Base-by-base conservation (phyloP, 78 protist genomes). In the Bodo saltans region DNA sequence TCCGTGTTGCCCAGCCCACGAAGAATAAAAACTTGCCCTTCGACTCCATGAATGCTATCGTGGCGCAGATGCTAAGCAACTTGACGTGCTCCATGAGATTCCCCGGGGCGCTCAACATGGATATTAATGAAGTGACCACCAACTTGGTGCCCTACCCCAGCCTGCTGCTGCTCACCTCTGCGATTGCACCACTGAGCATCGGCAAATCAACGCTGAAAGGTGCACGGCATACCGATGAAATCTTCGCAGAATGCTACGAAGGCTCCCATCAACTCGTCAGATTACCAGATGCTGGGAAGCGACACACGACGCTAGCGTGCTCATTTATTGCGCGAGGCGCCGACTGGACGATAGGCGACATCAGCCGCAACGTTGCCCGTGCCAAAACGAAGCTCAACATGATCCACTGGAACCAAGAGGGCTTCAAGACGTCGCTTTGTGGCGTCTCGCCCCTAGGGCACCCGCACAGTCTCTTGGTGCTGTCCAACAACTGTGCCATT, bases 91-190 rank as follows among this genome's bases (percentile, higher is more conserved):
- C 88, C 39, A 30, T 89, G 67, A 78, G 92, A 26, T 91, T 91
- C 60, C 83, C 32, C 28, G 95, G 97, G n/a, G 8, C 87, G 0
- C 86, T 94, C 74, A 94, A 94, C 83, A 73, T 92, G n/a, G 97
- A 94, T 68, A 71, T 94, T 32, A 89, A 92, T 79, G 97, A 94
- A 42, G 42, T 94, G 39, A 82, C 92, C 1, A 90, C 87, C 75
- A 92, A 91, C 42, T 83, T 94, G 34, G 94, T 94, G 12, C 97
- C 97, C 3, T 94, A 69, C 70, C 95, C 94, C 28, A 26, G 79
- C 21, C 52, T 91, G 52, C 88, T 92, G 52, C 89, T 89, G 53
- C 70, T 94, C 30, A 29, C 79, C 41, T 17, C 94, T 30, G n/a
- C 89, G 25, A 42, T 92, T 53, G 70, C 93, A 1, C 95, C 97